These are phyloP conservation scores for Senecio squalidus DNA, from an alignment of 140 eudicot species.

Conservation along the genomic window DNA sequence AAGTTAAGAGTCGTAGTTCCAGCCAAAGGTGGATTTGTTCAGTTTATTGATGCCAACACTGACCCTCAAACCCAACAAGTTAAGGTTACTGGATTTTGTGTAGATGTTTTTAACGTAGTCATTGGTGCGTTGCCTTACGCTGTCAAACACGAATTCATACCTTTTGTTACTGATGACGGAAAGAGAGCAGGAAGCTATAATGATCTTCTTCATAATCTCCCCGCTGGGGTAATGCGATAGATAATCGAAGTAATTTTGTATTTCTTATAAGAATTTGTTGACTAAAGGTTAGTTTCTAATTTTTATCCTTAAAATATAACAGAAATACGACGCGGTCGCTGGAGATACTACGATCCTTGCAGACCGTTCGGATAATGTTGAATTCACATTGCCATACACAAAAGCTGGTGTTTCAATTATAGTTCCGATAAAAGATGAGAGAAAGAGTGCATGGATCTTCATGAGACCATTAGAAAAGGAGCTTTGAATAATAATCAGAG, in stretches of 20 bases:
- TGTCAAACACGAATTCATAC: constrained; percentile 32
- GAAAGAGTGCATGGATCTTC: constrained; percentile 31
- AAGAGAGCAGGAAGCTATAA: constrained; percentile 21
- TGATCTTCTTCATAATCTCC: constrained; percentile 26
- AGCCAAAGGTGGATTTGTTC: constrained; percentile 23
- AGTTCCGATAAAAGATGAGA: constrained; percentile 25
- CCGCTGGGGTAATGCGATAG: constrained; percentile 17
- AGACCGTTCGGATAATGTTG: constrained; percentile 29
- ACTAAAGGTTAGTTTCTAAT: neutral
- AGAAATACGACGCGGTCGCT: constrained; percentile 34
- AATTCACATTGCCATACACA: constrained; percentile 44
- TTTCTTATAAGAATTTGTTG: too few relatives aligned
- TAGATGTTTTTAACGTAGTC: constrained; percentile 35
- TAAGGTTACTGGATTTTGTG: neutral
- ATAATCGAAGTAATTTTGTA: too few relatives aligned
- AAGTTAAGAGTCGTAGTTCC: constrained; percentile 45
- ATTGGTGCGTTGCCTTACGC: constrained; percentile 31
- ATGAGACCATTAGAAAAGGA: constrained; percentile 30
- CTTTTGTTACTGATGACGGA: constrained; percentile 19
- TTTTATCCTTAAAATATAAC: neutral
- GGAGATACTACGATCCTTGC: constrained; percentile 40
- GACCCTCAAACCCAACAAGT: neutral
- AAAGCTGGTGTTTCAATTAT: constrained; percentile 39
- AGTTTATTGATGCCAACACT: constrained; percentile 9
- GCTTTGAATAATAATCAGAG: constrained; percentile 31